A percentile compares a stretch with the other conserved stretches of the same genome.
phyloP scores from a whole-genome alignment of 257 asterid genomes.

The Ophiorrhiza pumila region DNA sequence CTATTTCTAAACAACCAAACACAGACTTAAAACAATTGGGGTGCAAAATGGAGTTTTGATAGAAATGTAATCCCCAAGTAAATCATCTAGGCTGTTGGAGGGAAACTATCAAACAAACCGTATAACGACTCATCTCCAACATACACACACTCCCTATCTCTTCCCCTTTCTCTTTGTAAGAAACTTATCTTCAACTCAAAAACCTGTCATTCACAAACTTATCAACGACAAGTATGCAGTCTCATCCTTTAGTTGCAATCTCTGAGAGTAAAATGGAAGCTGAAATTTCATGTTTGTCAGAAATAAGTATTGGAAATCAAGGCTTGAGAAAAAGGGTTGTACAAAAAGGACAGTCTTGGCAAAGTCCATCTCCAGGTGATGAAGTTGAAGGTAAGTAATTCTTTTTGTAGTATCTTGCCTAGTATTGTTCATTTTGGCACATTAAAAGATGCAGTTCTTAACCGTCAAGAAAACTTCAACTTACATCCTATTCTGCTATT shows the following conservation, averaged over 20 bases:
- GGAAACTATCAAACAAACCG: conserved; percentile 14
- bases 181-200: conserved; percentile 20
- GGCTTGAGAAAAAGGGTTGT: conserved; percentile 42
- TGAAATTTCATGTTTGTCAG: conserved; percentile 9
- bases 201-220: conserved; percentile 11
- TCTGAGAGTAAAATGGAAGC: conserved; percentile 12
- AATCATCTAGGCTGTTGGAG: background rate
- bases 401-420: background rate
- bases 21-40: no score
- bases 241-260: conserved; percentile 17
- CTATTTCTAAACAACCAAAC: no score
- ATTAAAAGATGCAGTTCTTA: no score
- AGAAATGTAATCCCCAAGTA: background rate
- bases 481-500: background rate
- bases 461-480: background rate
- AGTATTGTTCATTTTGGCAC: background rate
- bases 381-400: conserved; percentile 46
- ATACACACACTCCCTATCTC: background rate
- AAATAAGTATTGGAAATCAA: conserved; percentile 28
- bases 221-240: background rate
- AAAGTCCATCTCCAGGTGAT: conserved; percentile 61
- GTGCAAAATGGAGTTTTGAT: background rate
- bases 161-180: background rate
- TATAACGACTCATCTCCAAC: conserved; percentile 21
- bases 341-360: conserved; percentile 51